Evolutionary conservation across 108 stramenopile species (phyloP), one percentile per base, ranked within the genome.

Genomic region (Discostella stelligeroides): DNA sequence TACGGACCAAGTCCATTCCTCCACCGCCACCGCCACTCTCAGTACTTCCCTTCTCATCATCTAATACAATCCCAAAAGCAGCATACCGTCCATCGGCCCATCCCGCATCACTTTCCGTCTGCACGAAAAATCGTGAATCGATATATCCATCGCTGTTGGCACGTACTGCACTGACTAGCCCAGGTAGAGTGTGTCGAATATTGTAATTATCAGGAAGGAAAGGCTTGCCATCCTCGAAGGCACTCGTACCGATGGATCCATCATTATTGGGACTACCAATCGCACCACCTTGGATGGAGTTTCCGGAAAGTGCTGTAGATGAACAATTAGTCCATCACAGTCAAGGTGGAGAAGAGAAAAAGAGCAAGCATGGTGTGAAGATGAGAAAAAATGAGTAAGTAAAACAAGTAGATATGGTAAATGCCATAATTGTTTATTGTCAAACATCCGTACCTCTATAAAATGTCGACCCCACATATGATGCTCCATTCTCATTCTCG

Each of bases 41-140:
- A n/a, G n/a, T n/a, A n/a, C n/a, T n/a, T 3, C 14, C 60, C 9
- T 34, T 62, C 8, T 66, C 76, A 6, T 84, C 81, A 18, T 82
- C 79, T 39, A 86, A 55, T 10, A 86, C 84, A 41, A 88, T 83
- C 6, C 89, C 89, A 74, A 90, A 90, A 3, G 82, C 86, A 4
- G 89, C 89, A 60, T 87, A 90, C 21, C 89, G 70, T 17, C 84
- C 85, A 64, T 90, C 89, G 10, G 86, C 89, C 89, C 89, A 90
- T 38, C 89, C 89, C 0, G 82, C 86, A 71, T 90, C 86, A 25
- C 82, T 69, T 38, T 73, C 39, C 14, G 70, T 71, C 37, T 87
- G 76, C 27, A 90, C 79, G 57, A 90, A 90, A 59, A 90, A 90
- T 41, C 89, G 56, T 7, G 89, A 90, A 63, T 90, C 89, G 17